A percentile compares a stretch with the other conserved stretches of the same genome.
These are phyloP conservation scores for Chalciporus piperatus DNA, from an alignment of 768 basidiomycete species.

Conservation along the genomic window DNA sequence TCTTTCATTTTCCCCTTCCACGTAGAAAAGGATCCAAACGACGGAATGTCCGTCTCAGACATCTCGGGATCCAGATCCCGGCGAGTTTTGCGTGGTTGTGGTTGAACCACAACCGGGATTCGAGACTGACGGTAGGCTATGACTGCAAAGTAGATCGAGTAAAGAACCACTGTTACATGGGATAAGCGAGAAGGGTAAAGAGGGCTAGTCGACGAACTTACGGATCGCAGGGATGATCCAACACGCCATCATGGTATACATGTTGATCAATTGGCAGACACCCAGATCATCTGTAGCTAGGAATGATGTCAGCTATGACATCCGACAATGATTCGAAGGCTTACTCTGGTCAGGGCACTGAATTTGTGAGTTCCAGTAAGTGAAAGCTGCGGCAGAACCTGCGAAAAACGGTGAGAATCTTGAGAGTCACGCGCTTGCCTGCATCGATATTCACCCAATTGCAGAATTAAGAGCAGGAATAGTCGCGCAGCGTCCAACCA, in stretches of 20 bases:
- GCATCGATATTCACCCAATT: conserved; percentile 40
- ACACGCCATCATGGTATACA: conserved; percentile 47
- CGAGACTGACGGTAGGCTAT: conserved; percentile 37
- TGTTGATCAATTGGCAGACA: conserved; percentile 46
- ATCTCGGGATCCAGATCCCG: conserved; percentile 20
- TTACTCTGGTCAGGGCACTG: conserved; percentile 44
- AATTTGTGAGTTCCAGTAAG: conserved; percentile 41
- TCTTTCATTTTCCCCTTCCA: conserved; percentile 7
- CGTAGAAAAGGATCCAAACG: conserved; percentile 2
- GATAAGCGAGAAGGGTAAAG: neutral
- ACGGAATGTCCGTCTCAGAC: conserved; percentile 2
- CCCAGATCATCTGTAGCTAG: conserved; percentile 40
- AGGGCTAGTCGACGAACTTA: conserved; percentile 30
- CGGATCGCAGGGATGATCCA: conserved; percentile 54
- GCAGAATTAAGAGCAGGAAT: conserved; percentile 41
- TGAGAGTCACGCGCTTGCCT: neutral
- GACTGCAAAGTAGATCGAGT: conserved; percentile 39
- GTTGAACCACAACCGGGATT: conserved; percentile 18
- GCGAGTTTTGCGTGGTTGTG: neutral
- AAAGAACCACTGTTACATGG: conserved; percentile 38
- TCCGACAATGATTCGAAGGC: neutral
- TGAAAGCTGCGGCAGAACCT: conserved; percentile 46
- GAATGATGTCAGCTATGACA: neutral
- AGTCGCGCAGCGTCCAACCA: conserved; percentile 57
- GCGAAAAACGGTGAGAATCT: neutral